Base-by-base conservation (phyloP, 192 early-diverging fungal genomes). In the Umbelopsis sp. region DNA sequence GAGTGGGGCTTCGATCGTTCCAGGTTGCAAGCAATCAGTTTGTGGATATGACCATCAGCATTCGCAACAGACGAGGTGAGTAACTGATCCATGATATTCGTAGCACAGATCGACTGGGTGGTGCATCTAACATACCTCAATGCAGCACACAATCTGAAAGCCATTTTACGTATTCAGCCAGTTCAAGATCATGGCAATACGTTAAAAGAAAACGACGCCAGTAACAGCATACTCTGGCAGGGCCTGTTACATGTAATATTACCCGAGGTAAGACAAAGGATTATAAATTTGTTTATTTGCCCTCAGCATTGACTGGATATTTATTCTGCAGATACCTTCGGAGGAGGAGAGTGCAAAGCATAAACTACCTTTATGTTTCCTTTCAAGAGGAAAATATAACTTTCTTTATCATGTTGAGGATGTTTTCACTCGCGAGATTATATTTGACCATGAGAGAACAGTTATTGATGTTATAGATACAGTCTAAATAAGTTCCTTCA, bases 361-460 rank as follows among this genome's bases (percentile, higher is more conserved):
- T 73, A 55, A 71, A 10, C 23, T 88, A 15, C 86, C 86, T 0
- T 71, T 88, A 10, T 86, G 82, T 68, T 88, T 85, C 64, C 77
- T 84, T 51, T 82, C 82, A 45, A 73, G 81, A 35, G 86, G 86
- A 53, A 75, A 84, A 55, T 88, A 79, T 69, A 80, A 86, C 68
- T 77, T 88, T 21, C 69, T 88, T 4, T 85, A 84, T 64, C 86
- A 88, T 52, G 83, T 78, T 23, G 82, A 88, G 53, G 84, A 88
- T 69, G 82, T 88, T 21, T 71, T 75, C 64, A 77, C 83, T 10
- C 77, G 84, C 15, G 51, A 80, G 27, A 75, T 83, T 3, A 81
- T 81, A 64, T 85, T 83, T 74, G 86, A 85, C 58, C 79, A 82
- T 61, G 84, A 88, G 47, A 66, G 77, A 46, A 69, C 70, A 37